Evolutionary conservation across 78 protist species (phyloP), one percentile per base, ranked within the genome.

Genomic region (Dictyostelium purpureum): DNA sequence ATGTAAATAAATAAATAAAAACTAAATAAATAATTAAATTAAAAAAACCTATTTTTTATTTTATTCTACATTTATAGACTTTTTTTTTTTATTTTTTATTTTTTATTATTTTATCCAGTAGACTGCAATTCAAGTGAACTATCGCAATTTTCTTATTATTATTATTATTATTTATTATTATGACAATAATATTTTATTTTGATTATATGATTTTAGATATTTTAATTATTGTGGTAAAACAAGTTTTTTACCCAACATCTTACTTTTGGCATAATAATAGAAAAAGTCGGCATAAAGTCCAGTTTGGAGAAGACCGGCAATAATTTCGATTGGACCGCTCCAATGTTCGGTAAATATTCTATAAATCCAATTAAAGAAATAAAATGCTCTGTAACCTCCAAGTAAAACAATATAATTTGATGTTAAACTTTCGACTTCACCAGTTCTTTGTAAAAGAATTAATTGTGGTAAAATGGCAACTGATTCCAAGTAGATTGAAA

Each of bases 381-480:
- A 99, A 40, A 99, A 85, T 35, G 77, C 96, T 26, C 99, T 91
- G 94, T 99, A 99, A 28, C 96, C 79, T 31, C 98, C 95, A 16
- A 82, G 31, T 79, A 91, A 70, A 67, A 96, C 83, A 52, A 98
- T 94, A 91, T 97, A 97, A 79, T 97, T 97, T 5, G 96, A 40
- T 24, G 97, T 97, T 70, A 97, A 57, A 65, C 67, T 35, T 63
- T 96, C 98, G 11, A 88, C 97, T 77, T 95, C 96, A 18, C 97
- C 95, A 7, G 97, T 95, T 76, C 92, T 57, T 49, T 90, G 96
- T 40, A 98, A 70, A 61, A 98, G 70, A 61, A 95, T 91, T 43
- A 98, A 77, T 94, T 99, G 99, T 6, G 99, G 99, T 73, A 99
- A 59, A 69, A 99, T 97, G 10, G 99, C 99, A 16, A 99, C 98